Evolutionary conservation across 1,284 basidiomycete species (phyloP).

Genomic region (Rhodotorula sp.): DNA sequence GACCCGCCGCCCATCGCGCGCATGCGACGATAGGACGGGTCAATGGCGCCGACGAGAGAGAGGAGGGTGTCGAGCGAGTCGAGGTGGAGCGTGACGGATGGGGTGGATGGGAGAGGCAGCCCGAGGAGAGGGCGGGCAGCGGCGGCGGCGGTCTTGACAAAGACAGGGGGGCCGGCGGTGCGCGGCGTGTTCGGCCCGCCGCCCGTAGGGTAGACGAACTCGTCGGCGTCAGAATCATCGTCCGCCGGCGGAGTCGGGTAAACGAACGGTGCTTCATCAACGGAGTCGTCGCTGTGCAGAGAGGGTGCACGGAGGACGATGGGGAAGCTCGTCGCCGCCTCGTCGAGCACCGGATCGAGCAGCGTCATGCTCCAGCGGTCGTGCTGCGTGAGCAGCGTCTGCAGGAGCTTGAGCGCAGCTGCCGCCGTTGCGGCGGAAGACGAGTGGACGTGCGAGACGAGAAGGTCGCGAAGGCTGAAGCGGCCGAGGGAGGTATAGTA

Average conservation of each 20-base stretch:
- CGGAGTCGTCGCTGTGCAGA: slow-evolving; percentile 28
- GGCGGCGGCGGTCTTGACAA: slow-evolving; percentile 2
- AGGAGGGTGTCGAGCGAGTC: slow-evolving; percentile 67
- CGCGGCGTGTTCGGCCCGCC: background rate
- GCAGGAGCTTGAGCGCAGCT: slow-evolving; percentile 75
- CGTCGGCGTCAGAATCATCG: slow-evolving; percentile 18
- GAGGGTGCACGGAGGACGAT: slow-evolving; percentile 53
- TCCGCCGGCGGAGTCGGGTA: slow-evolving; percentile 53
- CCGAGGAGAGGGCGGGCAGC: slow-evolving; percentile 13
- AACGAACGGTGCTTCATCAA: slow-evolving; percentile 54
- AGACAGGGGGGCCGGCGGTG: background rate
- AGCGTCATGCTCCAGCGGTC: slow-evolving; percentile 68
- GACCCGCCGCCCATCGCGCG: slow-evolving; percentile 46
- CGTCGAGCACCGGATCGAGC: slow-evolving; percentile 67
- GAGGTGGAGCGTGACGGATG: slow-evolving; percentile 34
- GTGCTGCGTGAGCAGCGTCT: slow-evolving; percentile 70
- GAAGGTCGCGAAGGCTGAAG: slow-evolving; percentile 84
- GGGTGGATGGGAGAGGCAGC: slow-evolving; percentile 2
- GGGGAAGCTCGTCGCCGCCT: slow-evolving; percentile 73
- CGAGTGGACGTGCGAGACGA: slow-evolving; percentile 75
- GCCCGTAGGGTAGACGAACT: slow-evolving; percentile 31
- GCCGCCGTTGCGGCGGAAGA: slow-evolving; percentile 65
- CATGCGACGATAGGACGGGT: slow-evolving; percentile 61
- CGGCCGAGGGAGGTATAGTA: slow-evolving; percentile 83
- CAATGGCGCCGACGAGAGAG: slow-evolving; percentile 73